phyloP scores from a whole-genome alignment of 495 filamentous ascomycete genomes.

The Xylaria sp. region DNA sequence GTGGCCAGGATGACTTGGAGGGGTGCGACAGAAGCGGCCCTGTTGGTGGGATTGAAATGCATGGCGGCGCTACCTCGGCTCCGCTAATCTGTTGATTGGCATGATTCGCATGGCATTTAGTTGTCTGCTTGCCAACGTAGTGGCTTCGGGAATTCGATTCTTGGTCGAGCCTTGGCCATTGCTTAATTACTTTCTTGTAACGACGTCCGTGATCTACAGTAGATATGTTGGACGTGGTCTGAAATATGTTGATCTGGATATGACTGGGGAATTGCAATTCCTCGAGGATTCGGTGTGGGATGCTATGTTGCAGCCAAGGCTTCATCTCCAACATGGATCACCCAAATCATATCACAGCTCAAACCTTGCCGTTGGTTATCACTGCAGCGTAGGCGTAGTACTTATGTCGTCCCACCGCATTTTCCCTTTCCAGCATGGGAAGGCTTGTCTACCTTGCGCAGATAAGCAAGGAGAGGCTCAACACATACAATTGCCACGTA shows the following conservation, averaged over 20 bases:
- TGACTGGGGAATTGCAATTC: background rate
- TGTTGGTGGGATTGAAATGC: conserved; percentile 38
- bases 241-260: background rate
- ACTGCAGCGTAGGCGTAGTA: background rate
- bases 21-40: conserved; percentile 13
- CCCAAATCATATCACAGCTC: background rate
- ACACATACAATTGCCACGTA: conserved; percentile 8
- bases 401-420: background rate
- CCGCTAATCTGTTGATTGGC: conserved; percentile 32
- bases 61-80: conserved; percentile 46
- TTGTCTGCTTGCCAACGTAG: background rate
- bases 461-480: background rate
- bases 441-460: background rate
- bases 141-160: conserved; percentile 4
- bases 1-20: conserved; percentile 18
- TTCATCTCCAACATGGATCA: background rate
- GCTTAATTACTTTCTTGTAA: conserved; percentile 2
- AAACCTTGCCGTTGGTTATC: background rate
- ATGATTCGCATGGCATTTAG: background rate
- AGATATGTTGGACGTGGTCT: background rate
- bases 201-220: background rate
- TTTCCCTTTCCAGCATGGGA: background rate
- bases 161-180: conserved; percentile 14
- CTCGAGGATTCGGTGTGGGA: background rate
- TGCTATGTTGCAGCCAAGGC: background rate